phyloP scores from a whole-genome alignment of 768 basidiomycete genomes.

The Zangia roseola region DNA sequence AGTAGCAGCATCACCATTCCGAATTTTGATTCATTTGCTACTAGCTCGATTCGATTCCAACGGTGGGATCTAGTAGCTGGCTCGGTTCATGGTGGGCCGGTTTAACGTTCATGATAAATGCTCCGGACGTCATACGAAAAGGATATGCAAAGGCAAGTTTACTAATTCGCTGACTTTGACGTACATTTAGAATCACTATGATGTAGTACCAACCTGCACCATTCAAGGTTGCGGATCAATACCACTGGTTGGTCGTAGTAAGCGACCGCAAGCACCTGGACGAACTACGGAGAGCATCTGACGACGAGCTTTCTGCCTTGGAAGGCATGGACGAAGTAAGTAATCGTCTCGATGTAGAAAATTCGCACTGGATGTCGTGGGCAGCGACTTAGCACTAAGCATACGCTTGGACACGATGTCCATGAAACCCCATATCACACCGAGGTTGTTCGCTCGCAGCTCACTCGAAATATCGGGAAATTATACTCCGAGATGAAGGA shows the following conservation, averaged over 20 bases:
- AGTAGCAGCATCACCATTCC: too few species aligned
- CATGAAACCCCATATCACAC: conserved; percentile 30
- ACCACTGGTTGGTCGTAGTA: conserved; percentile 40
- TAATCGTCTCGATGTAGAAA: not conserved
- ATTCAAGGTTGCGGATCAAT: conserved; percentile 28
- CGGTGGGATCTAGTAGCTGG: conserved; percentile 24
- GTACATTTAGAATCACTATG: not conserved
- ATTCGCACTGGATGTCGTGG: not conserved
- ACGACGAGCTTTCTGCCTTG: conserved; percentile 35
- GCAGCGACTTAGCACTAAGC: not conserved
- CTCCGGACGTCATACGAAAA: conserved; percentile 23
- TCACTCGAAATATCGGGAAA: conserved; percentile 37
- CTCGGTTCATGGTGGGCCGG: conserved; percentile 28
- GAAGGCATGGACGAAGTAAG: conserved; percentile 16
- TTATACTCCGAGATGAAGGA: conserved; percentile 41
- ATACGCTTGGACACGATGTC: conserved; percentile 33
- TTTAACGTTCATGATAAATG: conserved; percentile 12
- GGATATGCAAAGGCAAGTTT: conserved; percentile 32
- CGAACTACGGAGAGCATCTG: conserved; percentile 40
- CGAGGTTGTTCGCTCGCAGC: conserved; percentile 22
- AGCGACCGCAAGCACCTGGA: conserved; percentile 33
- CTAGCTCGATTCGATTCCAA: conserved; percentile 30
- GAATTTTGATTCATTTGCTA: not conserved
- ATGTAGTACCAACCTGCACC: conserved; percentile 23
- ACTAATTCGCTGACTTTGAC: not conserved